Evolutionary conservation across 805 yeast genomes (phyloP).

Genomic region (Metschnikowia dekortorum): DNA sequence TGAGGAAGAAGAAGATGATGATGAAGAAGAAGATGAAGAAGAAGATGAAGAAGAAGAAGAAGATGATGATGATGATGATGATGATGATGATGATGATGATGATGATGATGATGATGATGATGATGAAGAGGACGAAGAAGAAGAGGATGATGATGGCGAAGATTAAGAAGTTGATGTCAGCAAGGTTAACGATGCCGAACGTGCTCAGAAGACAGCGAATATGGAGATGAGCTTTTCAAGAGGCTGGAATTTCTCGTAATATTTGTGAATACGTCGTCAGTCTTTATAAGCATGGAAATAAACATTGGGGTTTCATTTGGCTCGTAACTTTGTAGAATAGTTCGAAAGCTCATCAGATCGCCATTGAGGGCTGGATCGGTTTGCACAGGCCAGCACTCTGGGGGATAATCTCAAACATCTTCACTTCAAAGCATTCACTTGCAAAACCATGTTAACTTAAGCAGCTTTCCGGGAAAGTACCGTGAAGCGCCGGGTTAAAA

Average conservation of each 20-base stretch:
- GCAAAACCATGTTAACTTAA: not conserved
- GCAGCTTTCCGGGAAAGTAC: no score
- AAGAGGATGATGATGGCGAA: conserved; percentile 12
- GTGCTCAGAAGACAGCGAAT: conserved; percentile 12
- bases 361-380: conserved; percentile 14
- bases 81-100: conserved; percentile 15
- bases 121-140: conserved; percentile 15
- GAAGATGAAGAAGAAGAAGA: conserved; percentile 14
- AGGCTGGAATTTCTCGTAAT: conserved; percentile 1
- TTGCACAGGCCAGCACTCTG: conserved; percentile 5
- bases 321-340: conserved; percentile 13
- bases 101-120: conserved; percentile 19
- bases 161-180: conserved; percentile 8
- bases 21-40: conserved; percentile 12
- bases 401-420: not conserved
- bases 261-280: conserved; percentile 7
- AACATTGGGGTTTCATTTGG: conserved; percentile 8
- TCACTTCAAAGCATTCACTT: not conserved
- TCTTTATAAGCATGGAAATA: conserved; percentile 12
- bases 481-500: not conserved
- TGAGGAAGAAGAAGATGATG: conserved; percentile 15
- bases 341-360: conserved; percentile 16
- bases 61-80: conserved; percentile 22
- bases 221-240: conserved; percentile 7
- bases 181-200: conserved; percentile 4